Evolutionary conservation across 1,139 yeast genomes (phyloP).

Genomic region (Candida neerlandica): DNA sequence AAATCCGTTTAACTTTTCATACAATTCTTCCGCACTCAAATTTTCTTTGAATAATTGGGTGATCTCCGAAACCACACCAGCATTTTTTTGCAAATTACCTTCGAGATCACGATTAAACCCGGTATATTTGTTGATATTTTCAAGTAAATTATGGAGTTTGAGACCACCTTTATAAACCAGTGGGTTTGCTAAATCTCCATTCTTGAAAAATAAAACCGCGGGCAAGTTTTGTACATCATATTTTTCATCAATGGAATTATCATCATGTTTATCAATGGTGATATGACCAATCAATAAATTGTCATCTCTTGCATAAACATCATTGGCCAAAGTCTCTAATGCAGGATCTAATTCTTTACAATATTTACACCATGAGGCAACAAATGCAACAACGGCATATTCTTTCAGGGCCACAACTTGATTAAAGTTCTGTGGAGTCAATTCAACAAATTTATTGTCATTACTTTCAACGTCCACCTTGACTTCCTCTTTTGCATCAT

Average conservation of each 20-base stretch:
- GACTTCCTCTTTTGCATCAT: slow-evolving; percentile 11
- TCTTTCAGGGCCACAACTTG: slow-evolving; percentile 29
- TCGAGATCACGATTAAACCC: slow-evolving; percentile 51
- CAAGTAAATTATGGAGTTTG: slow-evolving; percentile 41
- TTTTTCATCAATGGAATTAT: slow-evolving; percentile 29
- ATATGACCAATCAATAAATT: slow-evolving; percentile 17
- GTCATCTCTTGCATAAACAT: slow-evolving; percentile 31
- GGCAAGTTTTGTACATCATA: slow-evolving; percentile 55
- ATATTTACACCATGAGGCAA: slow-evolving; percentile 37
- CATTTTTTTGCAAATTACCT: slow-evolving; percentile 53
- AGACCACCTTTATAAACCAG: slow-evolving; percentile 40
- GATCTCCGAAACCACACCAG: slow-evolving; percentile 56
- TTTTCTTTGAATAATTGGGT: slow-evolving; percentile 10
- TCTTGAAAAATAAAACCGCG: slow-evolving; percentile 51
- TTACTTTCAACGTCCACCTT: slow-evolving; percentile 10
- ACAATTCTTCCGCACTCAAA: slow-evolving; percentile 14
- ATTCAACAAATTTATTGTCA: slow-evolving; percentile 23
- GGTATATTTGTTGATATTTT: slow-evolving; percentile 51
- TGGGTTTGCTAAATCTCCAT: slow-evolving; percentile 46
- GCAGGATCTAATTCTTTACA: slow-evolving; percentile 29
- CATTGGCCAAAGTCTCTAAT: slow-evolving; percentile 36
- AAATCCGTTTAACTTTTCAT: slow-evolving; percentile 19
- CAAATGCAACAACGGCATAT: slow-evolving; percentile 36
- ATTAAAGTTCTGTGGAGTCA: slow-evolving; percentile 40
- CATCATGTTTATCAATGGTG: slow-evolving; percentile 45